Conservation (phyloP, 2,329 filamentous ascomycete genomes). For the Xenosphaeropsis pyriputrescens region DNA sequence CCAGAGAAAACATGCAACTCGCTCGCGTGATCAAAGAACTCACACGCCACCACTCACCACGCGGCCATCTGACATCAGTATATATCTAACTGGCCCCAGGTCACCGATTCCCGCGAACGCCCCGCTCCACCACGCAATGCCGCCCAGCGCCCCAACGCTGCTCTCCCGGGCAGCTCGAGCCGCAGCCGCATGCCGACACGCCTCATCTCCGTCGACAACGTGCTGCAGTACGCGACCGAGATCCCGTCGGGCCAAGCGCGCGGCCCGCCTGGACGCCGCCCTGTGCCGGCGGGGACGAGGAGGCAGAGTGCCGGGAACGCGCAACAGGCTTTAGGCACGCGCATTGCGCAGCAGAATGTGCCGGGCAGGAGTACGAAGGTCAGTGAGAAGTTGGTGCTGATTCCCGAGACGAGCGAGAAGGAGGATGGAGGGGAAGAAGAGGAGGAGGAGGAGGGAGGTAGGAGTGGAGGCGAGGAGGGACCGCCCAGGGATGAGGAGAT, state of each 20-base stretch:
- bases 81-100: constrained; percentile 20
- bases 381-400: constrained; percentile 88
- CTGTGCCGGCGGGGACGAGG: constrained; percentile 29
- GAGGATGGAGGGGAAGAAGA: constrained; percentile 45
- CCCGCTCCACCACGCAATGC: constrained; percentile 17
- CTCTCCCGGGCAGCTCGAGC: constrained; percentile 11
- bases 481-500: constrained; percentile 56
- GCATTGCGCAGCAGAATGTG: constrained; percentile 32
- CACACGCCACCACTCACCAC: constrained; percentile 4
- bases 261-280: constrained; percentile 37
- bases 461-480: constrained; percentile 33
- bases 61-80: not conserved
- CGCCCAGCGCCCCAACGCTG: constrained; percentile 19
- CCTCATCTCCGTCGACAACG: constrained; percentile 84
- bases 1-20: not conserved
- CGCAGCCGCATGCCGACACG: constrained; percentile 38
- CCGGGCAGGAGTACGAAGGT: constrained; percentile 86
- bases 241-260: constrained; percentile 90
- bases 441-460: constrained; percentile 32
- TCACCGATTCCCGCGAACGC: constrained; percentile 41
- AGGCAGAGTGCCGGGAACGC: constrained; percentile 27
- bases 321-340: constrained; percentile 22
- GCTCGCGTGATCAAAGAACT: not conserved
- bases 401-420: constrained; percentile 63
- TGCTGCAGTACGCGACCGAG: constrained; percentile 85